A percentile compares a stretch with the other conserved stretches of the same genome.
Evolutionary conservation across 2,329 filamentous ascomycete genomes (phyloP).

Genomic region (Nemania serpens): DNA sequence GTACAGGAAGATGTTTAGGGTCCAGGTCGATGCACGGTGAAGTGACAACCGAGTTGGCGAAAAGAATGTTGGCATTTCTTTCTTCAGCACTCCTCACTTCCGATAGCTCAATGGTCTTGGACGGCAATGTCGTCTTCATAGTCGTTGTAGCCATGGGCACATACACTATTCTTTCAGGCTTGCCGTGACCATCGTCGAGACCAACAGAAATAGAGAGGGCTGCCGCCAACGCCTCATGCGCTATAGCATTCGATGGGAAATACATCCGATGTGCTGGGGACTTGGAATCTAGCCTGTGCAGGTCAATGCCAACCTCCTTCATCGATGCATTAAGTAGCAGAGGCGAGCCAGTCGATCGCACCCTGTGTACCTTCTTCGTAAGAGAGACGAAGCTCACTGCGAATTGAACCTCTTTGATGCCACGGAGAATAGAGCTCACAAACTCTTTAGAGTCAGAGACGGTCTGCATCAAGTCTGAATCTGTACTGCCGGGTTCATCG

Average conservation of each 20-base stretch:
- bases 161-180: constrained; percentile 86
- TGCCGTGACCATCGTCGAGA: constrained; percentile 85
- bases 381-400: constrained; percentile 89
- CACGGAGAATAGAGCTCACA: constrained; percentile 83
- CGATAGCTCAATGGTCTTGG: constrained; percentile 85
- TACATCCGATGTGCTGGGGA: constrained; percentile 98
- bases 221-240: constrained; percentile 90
- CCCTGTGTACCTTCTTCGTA: constrained; percentile 75
- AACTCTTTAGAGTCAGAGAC: constrained; percentile 95
- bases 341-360: constrained; percentile 69
- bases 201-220: constrained; percentile 92
- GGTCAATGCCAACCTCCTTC: constrained; percentile 93
- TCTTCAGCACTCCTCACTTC: constrained; percentile 75
- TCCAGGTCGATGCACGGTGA: constrained; percentile 94
- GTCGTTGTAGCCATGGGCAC: constrained; percentile 97
- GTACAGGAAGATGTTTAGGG: constrained; percentile 84
- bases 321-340: constrained; percentile 86
- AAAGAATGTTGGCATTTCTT: constrained; percentile 92
- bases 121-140: constrained; percentile 89
- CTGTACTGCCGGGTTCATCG: constrained; percentile 67
- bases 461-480: constrained; percentile 74
- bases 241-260: constrained; percentile 88
- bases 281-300: constrained; percentile 88
- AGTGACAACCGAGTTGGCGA: constrained; percentile 94
- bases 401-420: constrained; percentile 96